Evolutionary conservation across 306 rosid genomes (phyloP).

Genomic region (Chamaecrista fasciculata): DNA sequence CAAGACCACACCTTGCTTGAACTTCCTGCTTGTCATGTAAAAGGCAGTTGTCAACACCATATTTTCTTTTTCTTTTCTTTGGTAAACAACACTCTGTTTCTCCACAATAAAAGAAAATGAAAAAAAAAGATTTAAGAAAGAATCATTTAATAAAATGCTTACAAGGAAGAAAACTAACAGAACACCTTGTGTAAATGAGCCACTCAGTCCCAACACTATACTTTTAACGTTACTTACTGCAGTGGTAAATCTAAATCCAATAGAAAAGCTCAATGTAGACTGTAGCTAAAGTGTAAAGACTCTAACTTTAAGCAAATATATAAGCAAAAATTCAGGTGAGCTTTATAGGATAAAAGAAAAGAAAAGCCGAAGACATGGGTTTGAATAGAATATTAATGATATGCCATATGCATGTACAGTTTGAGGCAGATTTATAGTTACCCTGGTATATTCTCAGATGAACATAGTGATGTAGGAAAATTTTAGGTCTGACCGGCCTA

Average conservation of each 20-base stretch:
- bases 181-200: no score
- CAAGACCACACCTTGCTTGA: constrained; percentile 35
- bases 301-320: not conserved
- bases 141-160: no score
- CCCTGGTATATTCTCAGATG: no score
- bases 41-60: constrained; percentile 10
- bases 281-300: not conserved
- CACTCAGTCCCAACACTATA: no score
- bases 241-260: not conserved
- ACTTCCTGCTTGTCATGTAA: constrained; percentile 31
- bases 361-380: not conserved
- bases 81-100: constrained; percentile 19
- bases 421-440: not conserved
- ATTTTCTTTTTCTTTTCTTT: no score
- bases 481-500: constrained; percentile 2
- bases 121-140: no score
- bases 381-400: not conserved
- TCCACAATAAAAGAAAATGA: not conserved
- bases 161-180: not conserved
- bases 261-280: not conserved
- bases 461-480: not conserved
- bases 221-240: no score
- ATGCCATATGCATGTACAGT: not conserved
- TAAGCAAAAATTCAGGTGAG: not conserved
- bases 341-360: not conserved